Evolutionary conservation across 768 basidiomycete species (phyloP), one percentile per base, ranked within the genome.

Genomic region (Artomyces pyxidatus): DNA sequence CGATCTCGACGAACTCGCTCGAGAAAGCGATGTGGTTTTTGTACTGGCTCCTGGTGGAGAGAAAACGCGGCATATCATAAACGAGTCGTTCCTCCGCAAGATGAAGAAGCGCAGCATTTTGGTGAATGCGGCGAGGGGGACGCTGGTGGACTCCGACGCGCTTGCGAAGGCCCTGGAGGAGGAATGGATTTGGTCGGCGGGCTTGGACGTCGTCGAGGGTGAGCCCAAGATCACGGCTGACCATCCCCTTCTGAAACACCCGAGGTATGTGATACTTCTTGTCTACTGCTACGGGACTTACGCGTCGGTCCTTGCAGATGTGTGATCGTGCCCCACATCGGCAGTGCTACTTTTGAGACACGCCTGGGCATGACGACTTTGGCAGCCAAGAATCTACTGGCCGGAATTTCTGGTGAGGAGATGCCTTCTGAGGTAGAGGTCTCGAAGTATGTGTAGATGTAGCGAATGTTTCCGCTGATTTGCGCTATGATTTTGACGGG

Each of bases 151-250:
- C 63, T 89, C 88, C 0, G 80, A 87, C 42, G 95, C 94, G 11
- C 74, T 99, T 8, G 86, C 85, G 2, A 78, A 74, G 52, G 95
- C 94, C 2, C 67, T 98, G 37, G 63, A 70, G 40, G 80, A 85
- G 52, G 76, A 75, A 3, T 83, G 84, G 80, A 86, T 99, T 21
- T 94, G 85, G 75, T 93, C 82, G 21, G 96, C 96, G 0, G 95
- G 91, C 0, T 59, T 99, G 10, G 95, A 99, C 63, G 95, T 98
- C 29, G 81, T 97, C 6, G 89, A 92, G 55, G 92, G 92, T 17
- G 94, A 98, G 63, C 94, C 94, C 0, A 65, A 83, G 39, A 72
- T 99, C 23, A 58, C 66, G 1, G 63, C 67, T 2, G 83, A 86
- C 53, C 93, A 99, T 62, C 83, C 87, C 3, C 65, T 99, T 41